A percentile compares a stretch with the other conserved stretches of the same genome.
These are phyloP conservation scores for Peterozyma toletana DNA, from an alignment of 805 yeast species.

Conservation along the genomic window DNA sequence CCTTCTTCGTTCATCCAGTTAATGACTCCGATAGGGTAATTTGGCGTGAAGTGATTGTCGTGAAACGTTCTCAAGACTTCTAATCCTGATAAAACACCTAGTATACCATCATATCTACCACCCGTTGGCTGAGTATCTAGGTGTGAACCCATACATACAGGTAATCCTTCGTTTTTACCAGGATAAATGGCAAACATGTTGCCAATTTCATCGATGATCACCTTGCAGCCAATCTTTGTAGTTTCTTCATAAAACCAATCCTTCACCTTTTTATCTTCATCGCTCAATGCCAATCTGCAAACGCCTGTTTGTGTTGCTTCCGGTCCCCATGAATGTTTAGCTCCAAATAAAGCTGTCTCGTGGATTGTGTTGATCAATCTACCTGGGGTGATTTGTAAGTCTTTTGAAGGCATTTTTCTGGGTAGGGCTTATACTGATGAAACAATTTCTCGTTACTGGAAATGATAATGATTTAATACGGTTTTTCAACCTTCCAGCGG, in stretches of 20 bases:
- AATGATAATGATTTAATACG: no score
- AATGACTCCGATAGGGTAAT: constrained; percentile 57
- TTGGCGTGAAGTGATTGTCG: constrained; percentile 51
- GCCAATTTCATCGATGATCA: constrained; percentile 59
- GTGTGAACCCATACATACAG: constrained; percentile 69
- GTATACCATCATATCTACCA: constrained; percentile 69
- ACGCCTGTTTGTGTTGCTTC: constrained; percentile 56
- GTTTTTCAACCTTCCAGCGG: no score
- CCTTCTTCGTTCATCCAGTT: constrained; percentile 80
- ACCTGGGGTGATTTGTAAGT: constrained; percentile 21
- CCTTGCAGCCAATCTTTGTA: constrained; percentile 44
- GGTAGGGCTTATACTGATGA: no score
- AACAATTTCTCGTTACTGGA: no score
- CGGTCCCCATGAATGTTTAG: constrained; percentile 56
- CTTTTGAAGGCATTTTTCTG: constrained; percentile 6
- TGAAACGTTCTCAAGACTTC: constrained; percentile 61
- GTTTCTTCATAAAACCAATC: constrained; percentile 60
- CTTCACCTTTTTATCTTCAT: constrained; percentile 54
- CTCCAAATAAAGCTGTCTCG: constrained; percentile 56
- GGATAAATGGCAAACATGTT: constrained; percentile 62
- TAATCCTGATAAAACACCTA: constrained; percentile 61
- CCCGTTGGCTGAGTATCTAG: constrained; percentile 76
- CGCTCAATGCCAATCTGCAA: constrained; percentile 55
- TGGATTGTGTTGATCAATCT: constrained; percentile 54
- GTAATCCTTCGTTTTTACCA: constrained; percentile 40